phyloP scores from a whole-genome alignment of 78 protist genomes.

The Planoprotostelium fungivorum region DNA sequence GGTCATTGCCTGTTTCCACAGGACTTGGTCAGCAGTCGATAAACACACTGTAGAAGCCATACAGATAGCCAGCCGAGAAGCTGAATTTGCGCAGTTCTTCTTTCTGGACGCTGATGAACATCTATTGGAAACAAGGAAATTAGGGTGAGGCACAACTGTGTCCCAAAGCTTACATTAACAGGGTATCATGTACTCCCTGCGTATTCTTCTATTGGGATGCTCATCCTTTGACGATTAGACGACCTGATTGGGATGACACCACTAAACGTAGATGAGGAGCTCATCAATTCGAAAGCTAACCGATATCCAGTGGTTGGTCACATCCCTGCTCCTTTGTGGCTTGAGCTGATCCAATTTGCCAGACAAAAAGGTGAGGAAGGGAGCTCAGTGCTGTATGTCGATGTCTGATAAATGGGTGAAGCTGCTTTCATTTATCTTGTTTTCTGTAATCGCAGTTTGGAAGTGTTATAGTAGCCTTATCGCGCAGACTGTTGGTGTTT shows the following conservation, averaged over 20 bases:
- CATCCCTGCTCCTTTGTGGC: not conserved
- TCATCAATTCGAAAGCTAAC: not conserved
- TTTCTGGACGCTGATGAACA: not conserved
- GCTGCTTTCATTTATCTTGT: too few relatives aligned
- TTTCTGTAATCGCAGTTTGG: too few relatives aligned
- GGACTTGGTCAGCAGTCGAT: not conserved
- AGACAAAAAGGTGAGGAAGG: not conserved
- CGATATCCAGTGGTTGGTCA: not conserved
- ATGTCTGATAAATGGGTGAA: not conserved
- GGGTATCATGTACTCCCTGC: not conserved
- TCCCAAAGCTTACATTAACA: not conserved
- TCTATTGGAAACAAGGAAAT: not conserved
- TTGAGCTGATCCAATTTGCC: not conserved
- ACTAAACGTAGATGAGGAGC: not conserved
- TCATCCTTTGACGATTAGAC: not conserved
- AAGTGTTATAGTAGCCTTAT: too few relatives aligned
- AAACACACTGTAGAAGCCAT: not conserved
- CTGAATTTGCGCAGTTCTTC: not conserved
- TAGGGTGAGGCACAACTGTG: not conserved
- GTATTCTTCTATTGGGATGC: not conserved
- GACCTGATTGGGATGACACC: not conserved
- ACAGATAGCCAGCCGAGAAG: not conserved
- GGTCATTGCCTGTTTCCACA: not conserved
- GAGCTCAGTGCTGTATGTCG: not conserved
- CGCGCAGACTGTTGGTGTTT: too few relatives aligned